phyloP scores from a whole-genome alignment of 2,329 filamentous ascomycete species.

The Albophoma yamanashiensis region DNA sequence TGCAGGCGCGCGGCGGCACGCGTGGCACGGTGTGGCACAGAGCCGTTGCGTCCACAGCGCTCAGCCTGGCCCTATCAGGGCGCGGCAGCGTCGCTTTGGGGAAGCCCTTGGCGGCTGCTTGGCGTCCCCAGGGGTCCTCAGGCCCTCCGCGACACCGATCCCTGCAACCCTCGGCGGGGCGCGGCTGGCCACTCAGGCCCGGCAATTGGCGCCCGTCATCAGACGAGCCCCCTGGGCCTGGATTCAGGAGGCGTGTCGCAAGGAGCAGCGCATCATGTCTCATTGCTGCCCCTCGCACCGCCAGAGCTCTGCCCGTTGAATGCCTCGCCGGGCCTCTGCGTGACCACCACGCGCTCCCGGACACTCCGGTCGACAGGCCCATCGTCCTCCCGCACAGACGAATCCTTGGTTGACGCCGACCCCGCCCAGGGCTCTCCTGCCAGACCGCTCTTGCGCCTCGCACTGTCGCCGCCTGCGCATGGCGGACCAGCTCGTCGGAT shows the following conservation, averaged over 20 bases:
- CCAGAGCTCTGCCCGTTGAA: constrained; percentile 3
- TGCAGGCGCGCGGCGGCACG: constrained; percentile 3
- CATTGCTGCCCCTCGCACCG: constrained; percentile 11
- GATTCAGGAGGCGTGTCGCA: background rate
- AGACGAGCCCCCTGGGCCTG: background rate
- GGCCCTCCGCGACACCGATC: background rate
- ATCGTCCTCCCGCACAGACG: background rate
- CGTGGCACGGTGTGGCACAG: background rate
- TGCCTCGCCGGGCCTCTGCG: background rate
- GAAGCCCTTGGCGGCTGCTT: background rate
- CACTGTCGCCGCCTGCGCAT: background rate
- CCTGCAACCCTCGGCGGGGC: background rate
- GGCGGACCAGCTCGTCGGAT: constrained; percentile 1
- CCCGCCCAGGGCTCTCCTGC: background rate
- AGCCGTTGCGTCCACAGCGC: too few relatives aligned
- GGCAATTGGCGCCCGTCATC: constrained; percentile 1
- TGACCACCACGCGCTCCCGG: background rate
- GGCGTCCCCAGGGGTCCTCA: background rate
- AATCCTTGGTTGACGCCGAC: background rate
- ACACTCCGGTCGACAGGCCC: background rate
- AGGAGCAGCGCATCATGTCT: constrained; percentile 27
- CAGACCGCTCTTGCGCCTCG: background rate
- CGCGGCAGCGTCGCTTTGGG: background rate
- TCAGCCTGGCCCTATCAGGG: background rate
- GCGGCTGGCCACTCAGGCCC: constrained; percentile 3